These are phyloP conservation scores for Spergularia bocconei DNA, from an alignment of 148 eudicot species.

Conservation along the genomic window DNA sequence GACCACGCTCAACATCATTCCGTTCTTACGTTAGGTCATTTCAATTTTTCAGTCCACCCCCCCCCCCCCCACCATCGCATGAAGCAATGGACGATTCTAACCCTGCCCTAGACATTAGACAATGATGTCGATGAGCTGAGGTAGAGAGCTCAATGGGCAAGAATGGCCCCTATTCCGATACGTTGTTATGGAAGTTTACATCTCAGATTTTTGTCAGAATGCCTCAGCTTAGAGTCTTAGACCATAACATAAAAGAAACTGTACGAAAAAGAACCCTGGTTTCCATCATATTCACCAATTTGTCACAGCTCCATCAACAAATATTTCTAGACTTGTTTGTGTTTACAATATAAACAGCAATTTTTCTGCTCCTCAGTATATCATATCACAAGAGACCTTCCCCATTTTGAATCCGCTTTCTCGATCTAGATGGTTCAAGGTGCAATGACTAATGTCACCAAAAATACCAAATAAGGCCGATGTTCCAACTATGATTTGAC, in stretches of 20 bases:
- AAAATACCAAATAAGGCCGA: neutral
- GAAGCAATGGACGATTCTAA: no score
- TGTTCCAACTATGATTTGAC: conserved; percentile 39
- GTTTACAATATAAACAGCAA: conserved; percentile 16
- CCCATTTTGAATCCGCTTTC: neutral
- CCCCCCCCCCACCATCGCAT: no score
- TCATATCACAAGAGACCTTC: neutral
- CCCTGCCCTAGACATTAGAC: no score
- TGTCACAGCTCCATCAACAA: conserved; percentile 8
- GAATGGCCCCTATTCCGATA: no score
- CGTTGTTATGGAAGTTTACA: no score
- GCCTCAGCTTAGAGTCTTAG: no score
- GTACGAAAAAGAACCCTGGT: neutral
- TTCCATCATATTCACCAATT: neutral
- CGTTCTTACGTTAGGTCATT: no score
- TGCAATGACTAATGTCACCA: neutral
- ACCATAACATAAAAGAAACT: neutral
- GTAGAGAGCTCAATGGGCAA: no score
- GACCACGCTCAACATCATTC: no score
- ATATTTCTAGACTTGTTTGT: conserved; percentile 5
- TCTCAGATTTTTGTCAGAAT: no score
- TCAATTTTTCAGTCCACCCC: no score
- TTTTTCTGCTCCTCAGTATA: neutral
- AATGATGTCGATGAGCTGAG: no score
- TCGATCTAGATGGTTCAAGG: neutral